phyloP scores from a whole-genome alignment of 768 basidiomycete genomes.

The Suillus bovinus region DNA sequence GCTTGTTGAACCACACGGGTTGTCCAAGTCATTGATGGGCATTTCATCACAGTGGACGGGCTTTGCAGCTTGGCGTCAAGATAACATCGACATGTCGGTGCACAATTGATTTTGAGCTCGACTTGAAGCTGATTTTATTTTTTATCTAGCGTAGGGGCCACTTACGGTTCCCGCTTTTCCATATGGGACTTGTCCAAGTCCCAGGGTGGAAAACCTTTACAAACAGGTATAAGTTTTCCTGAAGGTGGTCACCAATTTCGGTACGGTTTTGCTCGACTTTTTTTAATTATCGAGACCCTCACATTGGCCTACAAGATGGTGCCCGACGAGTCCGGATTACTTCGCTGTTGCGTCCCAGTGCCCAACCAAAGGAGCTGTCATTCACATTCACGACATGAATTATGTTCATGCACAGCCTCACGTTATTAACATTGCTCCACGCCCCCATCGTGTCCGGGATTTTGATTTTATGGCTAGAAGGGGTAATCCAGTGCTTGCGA shows the following conservation, averaged over 20 bases:
- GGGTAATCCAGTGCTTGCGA: slow-evolving; percentile 67
- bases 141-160: slow-evolving; percentile 63
- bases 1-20: slow-evolving; percentile 66
- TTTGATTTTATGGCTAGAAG: slow-evolving; percentile 72
- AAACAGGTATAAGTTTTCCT: slow-evolving; percentile 61
- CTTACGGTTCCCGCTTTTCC: slow-evolving; percentile 69
- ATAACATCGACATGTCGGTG: slow-evolving; percentile 71
- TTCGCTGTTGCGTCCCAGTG: slow-evolving; percentile 74
- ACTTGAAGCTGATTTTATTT: neutral
- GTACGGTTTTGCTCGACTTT: slow-evolving; percentile 36
- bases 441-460: slow-evolving; percentile 66
- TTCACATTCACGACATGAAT: slow-evolving; percentile 69
- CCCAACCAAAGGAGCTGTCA: slow-evolving; percentile 58
- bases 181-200: slow-evolving; percentile 77
- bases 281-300: neutral
- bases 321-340: slow-evolving; percentile 69
- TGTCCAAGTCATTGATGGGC: slow-evolving; percentile 54
- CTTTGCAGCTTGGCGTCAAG: slow-evolving; percentile 68
- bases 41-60: slow-evolving; percentile 49
- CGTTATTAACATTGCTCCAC: slow-evolving; percentile 54
- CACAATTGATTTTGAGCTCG: neutral
- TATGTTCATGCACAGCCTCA: slow-evolving; percentile 67
- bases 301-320: slow-evolving; percentile 59
- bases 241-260: slow-evolving; percentile 72
- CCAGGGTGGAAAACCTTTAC: slow-evolving; percentile 70